These are phyloP conservation scores for Termitomyces sp. DNA, from an alignment of 768 basidiomycete genomes.

Conservation along the genomic window DNA sequence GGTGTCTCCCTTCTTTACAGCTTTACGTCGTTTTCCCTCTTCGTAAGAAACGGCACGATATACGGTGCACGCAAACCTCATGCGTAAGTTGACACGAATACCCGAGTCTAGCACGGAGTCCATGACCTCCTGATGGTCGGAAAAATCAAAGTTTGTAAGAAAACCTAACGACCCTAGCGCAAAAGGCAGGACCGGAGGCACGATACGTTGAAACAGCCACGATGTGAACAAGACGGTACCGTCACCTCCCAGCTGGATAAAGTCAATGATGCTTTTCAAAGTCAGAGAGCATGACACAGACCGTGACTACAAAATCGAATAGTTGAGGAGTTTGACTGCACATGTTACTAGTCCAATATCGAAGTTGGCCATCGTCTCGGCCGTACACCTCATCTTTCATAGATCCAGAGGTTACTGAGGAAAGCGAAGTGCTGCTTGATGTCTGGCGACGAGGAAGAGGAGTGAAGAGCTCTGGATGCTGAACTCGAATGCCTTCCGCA, in stretches of 20 bases:
- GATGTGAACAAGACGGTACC: slow-evolving; percentile 98
- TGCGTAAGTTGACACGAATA: slow-evolving; percentile 94
- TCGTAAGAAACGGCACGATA: slow-evolving; percentile 85
- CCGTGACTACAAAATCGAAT: slow-evolving; percentile 97
- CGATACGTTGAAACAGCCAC: slow-evolving; percentile 97
- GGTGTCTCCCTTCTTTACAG: slow-evolving; percentile 88
- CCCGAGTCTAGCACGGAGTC: slow-evolving; percentile 86
- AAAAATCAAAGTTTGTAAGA: slow-evolving; percentile 94
- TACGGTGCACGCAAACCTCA: slow-evolving; percentile 99
- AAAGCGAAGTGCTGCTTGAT: slow-evolving; percentile 58
- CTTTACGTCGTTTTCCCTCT: slow-evolving; percentile 62
- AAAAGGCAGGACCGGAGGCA: slow-evolving; percentile 97
- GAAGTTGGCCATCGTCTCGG: slow-evolving; percentile 79
- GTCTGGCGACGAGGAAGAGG: slow-evolving; percentile 73
- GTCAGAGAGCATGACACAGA: slow-evolving; percentile 32
- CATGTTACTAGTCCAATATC: slow-evolving; percentile 98
- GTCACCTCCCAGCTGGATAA: slow-evolving; percentile 87
- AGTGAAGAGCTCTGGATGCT: slow-evolving; percentile 83
- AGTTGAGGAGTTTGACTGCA: slow-evolving; percentile 85
- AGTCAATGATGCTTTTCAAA: background rate
- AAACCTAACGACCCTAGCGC: slow-evolving; percentile 97
- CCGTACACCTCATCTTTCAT: slow-evolving; percentile 34
- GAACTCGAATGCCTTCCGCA: slow-evolving; percentile 78
- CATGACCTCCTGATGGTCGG: slow-evolving; percentile 79
- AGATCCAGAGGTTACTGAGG: slow-evolving; percentile 46